phyloP scores from a whole-genome alignment of 2,329 filamentous ascomycete genomes.

The Diaporthe sp. region DNA sequence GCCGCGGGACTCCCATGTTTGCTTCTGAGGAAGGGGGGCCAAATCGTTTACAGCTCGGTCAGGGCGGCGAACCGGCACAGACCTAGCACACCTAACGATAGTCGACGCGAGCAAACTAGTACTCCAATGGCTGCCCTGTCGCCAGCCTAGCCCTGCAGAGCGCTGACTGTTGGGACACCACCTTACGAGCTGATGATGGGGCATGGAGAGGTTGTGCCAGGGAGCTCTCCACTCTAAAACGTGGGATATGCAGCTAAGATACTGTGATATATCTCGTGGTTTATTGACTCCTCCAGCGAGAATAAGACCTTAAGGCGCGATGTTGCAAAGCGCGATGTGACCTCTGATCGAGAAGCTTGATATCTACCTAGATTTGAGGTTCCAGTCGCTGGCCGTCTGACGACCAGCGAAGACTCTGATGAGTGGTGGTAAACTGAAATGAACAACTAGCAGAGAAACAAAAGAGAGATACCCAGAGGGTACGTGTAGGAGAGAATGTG shows the following conservation, averaged over 20 bases:
- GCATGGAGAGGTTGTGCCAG: background rate
- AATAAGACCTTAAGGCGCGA: background rate
- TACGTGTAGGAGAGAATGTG: constrained; percentile 41
- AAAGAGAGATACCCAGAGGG: background rate
- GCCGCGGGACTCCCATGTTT: background rate
- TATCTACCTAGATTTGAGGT: background rate
- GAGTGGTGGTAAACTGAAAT: background rate
- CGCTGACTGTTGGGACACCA: constrained; percentile 3
- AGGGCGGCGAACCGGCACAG: background rate
- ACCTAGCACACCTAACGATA: background rate
- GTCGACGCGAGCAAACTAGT: constrained; percentile 2
- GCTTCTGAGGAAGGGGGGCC: background rate
- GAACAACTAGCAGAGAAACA: background rate
- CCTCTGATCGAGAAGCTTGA: constrained; percentile 11
- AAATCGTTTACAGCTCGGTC: constrained; percentile 10
- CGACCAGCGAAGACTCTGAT: background rate
- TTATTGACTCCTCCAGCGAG: constrained; percentile 21
- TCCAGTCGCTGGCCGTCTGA: background rate
- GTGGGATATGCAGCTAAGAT: constrained; percentile 20
- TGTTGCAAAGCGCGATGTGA: constrained; percentile 14
- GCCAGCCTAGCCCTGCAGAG: constrained; percentile 7
- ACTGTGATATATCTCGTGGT: constrained; percentile 18
- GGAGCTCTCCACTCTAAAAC: constrained; percentile 19
- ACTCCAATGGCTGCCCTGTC: constrained; percentile 15
- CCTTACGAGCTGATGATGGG: constrained; percentile 6